These are phyloP conservation scores for Sugiyamaella mastotermitis DNA, from an alignment of 805 yeast genomes.

Conservation along the genomic window DNA sequence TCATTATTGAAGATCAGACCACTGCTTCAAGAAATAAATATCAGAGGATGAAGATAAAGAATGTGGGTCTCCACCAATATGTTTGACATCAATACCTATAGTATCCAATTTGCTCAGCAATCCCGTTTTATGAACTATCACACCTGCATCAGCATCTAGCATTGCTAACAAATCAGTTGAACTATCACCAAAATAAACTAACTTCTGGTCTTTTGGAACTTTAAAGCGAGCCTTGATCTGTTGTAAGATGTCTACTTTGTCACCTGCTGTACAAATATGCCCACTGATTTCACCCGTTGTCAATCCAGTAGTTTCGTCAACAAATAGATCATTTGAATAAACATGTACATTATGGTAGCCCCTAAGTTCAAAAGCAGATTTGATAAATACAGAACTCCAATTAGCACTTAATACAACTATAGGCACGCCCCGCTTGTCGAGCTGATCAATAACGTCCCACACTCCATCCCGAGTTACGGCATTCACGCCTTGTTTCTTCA, in stretches of 20 bases:
- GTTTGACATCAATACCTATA: too few species aligned
- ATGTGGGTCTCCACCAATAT: too few species aligned
- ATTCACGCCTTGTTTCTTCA: slow-evolving; percentile 33
- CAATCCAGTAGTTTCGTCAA: slow-evolving; percentile 22
- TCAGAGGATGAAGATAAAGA: too few species aligned
- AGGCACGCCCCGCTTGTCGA: slow-evolving; percentile 28
- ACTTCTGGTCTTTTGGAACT: slow-evolving; percentile 1
- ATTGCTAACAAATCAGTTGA: slow-evolving; percentile 51
- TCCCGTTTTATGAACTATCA: slow-evolving; percentile 33
- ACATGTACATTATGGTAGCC: slow-evolving; percentile 29
- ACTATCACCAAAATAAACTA: slow-evolving; percentile 57
- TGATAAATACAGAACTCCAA: slow-evolving; percentile 51
- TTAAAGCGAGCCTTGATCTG: slow-evolving; percentile 12
- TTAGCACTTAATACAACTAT: slow-evolving; percentile 50
- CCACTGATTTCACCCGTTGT: slow-evolving; percentile 26
- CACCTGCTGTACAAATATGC: slow-evolving; percentile 46
- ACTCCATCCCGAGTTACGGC: slow-evolving; percentile 39
- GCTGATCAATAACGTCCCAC: slow-evolving; percentile 28
- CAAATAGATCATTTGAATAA: slow-evolving; percentile 47
- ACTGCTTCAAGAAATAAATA: background rate
- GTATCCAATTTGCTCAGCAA: too few species aligned
- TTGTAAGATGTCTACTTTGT: slow-evolving; percentile 36
- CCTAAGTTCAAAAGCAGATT: slow-evolving; percentile 23
- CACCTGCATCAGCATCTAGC: slow-evolving; percentile 41
- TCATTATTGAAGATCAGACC: slow-evolving; percentile 3